Evolutionary conservation across 2,329 filamentous ascomycete genomes (phyloP), one percentile per base, ranked within the genome.

Genomic region (Pyrenophora seminiperda): DNA sequence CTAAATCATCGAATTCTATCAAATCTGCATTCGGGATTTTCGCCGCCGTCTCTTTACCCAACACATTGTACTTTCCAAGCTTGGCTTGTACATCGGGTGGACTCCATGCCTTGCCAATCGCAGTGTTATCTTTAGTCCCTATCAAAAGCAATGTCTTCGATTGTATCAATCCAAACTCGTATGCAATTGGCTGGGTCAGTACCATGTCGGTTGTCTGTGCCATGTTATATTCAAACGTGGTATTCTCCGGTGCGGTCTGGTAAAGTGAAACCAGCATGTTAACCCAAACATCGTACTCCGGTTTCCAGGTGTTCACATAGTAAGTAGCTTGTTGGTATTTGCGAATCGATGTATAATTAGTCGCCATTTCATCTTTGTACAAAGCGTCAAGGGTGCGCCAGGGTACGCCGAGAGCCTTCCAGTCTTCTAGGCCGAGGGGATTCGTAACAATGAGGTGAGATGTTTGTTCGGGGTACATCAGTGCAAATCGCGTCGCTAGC

Each of bases 341-440:
- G n/a, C 61, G 60, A 13, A 68, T 59, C 5, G 54, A 57, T 0
- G 58, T 59, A 43, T 66, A 68, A 14, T 58, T 66, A 14, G 58
- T 63, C 7, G 47, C 56, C 7, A 56, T 47, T 36, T 68, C 66
- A 5, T 54, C 53, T 36, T 47, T 17, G 22, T 53, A 58, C 7
- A 67, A 15, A 1, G 49, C 34, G 18, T 66, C 63, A 37, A 66
- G 52, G 1, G 50, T 18, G 10, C 59, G 60, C 47, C 61, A 68
- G 0, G 65, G 66, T 4, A 67, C 63, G 1, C 66, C 65, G 1
- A 63, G 50, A 0, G 65, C 65, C 51, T 65, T 75, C 75, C 81
- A 83, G 66, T 82, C 79, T 62, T 83, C 80, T n/a, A 81, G 70
- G 0, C 81, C 81, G 31, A 83, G 67, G 2, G 81, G 78, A 46